These are phyloP conservation scores for Microglena sp. DNA, from an alignment of 139 green algal genomes.

Conservation along the genomic window DNA sequence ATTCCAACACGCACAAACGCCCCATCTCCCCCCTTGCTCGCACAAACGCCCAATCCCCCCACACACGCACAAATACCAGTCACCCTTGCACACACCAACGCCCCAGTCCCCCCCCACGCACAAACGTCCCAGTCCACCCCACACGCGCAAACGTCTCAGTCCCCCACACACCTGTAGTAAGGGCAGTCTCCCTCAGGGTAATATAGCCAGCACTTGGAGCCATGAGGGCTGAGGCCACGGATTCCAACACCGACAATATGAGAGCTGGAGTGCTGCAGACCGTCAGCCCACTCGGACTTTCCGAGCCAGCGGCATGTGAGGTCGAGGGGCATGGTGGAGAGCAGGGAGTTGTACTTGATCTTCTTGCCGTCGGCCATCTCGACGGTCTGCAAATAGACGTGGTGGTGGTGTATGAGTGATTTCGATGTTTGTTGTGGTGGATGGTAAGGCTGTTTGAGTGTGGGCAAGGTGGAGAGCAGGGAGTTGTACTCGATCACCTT, in stretches of 20 bases:
- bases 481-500: slow-evolving; percentile 19
- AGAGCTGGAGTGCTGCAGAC: slow-evolving; percentile 61
- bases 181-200: slow-evolving; percentile 83
- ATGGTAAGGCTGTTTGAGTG: no score
- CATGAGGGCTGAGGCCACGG: slow-evolving; percentile 59
- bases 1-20: no score
- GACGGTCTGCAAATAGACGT: no score
- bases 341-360: slow-evolving; percentile 36
- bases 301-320: slow-evolving; percentile 53
- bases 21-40: no score
- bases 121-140: no score
- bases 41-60: no score
- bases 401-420: no score
- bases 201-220: slow-evolving; percentile 90
- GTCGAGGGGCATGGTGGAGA: slow-evolving; percentile 80
- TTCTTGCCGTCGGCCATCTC: slow-evolving; percentile 19
- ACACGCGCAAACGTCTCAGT: neutral
- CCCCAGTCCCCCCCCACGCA: no score
- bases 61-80: no score
- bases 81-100: no score
- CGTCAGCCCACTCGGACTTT: slow-evolving; percentile 52
- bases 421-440: no score
- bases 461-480: slow-evolving; percentile 72
- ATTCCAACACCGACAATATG: slow-evolving; percentile 78
- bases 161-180: slow-evolving; percentile 65